Percentiles rank a stretch among this genome's conserved stretches.
Evolutionary conservation across 306 rosid genomes (phyloP).

Genomic region (Neltuma alba): DNA sequence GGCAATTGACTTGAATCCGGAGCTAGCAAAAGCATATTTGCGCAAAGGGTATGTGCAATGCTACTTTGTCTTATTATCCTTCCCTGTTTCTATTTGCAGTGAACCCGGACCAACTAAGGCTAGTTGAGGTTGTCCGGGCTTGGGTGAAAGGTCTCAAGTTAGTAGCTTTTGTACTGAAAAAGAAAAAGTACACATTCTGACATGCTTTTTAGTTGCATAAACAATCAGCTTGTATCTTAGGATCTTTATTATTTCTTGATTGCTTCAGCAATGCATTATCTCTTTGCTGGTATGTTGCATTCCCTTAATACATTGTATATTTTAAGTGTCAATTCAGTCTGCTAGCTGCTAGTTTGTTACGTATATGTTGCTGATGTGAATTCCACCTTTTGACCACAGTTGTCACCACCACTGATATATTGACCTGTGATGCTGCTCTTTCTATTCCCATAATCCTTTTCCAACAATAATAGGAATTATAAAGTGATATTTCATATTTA

Average conservation of each 20-base stretch:
- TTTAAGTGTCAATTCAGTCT: background rate
- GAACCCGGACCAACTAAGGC: background rate
- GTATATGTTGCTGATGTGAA: background rate
- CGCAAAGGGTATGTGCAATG: conserved; percentile 74
- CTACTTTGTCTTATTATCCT: background rate
- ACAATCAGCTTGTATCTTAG: background rate
- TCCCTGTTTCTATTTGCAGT: background rate
- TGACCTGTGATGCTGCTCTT: background rate
- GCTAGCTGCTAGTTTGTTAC: background rate
- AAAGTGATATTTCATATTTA: background rate
- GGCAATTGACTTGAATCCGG: conserved; percentile 74
- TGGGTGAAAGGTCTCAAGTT: background rate
- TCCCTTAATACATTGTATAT: background rate
- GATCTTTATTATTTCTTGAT: background rate
- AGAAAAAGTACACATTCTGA: background rate
- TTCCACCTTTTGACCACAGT: background rate
- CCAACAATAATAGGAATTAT: background rate
- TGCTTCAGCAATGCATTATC: background rate
- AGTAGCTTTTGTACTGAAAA: background rate
- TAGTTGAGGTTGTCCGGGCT: background rate
- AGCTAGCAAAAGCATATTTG: conserved; percentile 66
- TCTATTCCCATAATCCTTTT: background rate
- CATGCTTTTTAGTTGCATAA: background rate
- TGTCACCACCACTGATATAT: background rate
- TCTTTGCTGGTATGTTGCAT: background rate